Evolutionary conservation across 1,284 basidiomycete genomes (phyloP).

Genomic region (Boletus holoroseus): DNA sequence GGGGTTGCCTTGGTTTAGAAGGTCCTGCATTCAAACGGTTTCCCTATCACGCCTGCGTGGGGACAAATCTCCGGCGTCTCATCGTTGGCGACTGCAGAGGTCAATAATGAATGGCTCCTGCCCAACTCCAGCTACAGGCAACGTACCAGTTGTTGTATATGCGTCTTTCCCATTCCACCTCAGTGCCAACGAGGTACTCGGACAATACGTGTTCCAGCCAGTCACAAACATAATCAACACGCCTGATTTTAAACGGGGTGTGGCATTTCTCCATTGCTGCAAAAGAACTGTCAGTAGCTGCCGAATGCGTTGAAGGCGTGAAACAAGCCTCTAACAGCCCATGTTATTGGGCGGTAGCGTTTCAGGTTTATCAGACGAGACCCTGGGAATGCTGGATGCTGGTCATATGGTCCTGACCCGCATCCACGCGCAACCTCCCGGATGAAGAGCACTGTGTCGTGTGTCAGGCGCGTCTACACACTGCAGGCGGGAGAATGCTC

Average conservation of each 20-base stretch:
- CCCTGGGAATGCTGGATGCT: constrained; percentile 27
- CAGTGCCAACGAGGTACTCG: constrained; percentile 27
- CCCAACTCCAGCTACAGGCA: not conserved
- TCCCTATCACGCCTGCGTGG: constrained; percentile 5
- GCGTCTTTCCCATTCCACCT: constrained; percentile 31
- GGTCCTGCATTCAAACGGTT: not conserved
- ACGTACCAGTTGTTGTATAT: constrained; percentile 29
- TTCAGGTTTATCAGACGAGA: constrained; percentile 31
- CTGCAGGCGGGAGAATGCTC: not conserved
- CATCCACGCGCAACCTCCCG: constrained; percentile 33
- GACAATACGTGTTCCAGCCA: constrained; percentile 33
- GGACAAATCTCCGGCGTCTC: not conserved
- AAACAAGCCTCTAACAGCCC: constrained; percentile 33
- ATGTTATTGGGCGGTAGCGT: constrained; percentile 34
- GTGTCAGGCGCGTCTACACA: constrained; percentile 8
- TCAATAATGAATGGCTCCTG: not conserved
- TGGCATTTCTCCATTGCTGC: constrained; percentile 35
- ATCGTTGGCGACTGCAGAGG: constrained; percentile 11
- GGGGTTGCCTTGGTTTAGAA: not conserved
- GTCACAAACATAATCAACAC: constrained; percentile 31
- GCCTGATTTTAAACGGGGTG: constrained; percentile 30
- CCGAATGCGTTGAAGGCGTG: not conserved
- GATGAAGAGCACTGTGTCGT: constrained; percentile 30
- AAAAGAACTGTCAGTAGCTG: constrained; percentile 2
- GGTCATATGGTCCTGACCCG: constrained; percentile 28